A percentile compares a stretch with the other conserved stretches of the same genome.
phyloP scores from a whole-genome alignment of 805 yeast species.

The Ogataea pini region DNA sequence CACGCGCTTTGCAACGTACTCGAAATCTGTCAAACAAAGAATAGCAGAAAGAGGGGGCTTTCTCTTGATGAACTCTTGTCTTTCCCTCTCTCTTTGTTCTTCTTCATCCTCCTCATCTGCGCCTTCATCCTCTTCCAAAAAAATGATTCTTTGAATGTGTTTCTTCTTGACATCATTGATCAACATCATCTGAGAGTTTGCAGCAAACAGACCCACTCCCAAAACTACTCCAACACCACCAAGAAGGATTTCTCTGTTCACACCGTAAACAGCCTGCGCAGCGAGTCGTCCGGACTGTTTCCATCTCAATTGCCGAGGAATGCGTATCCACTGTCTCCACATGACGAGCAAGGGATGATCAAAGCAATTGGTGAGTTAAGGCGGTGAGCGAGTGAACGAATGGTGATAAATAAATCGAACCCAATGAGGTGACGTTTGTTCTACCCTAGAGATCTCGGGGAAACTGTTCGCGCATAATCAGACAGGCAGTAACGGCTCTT shows the following conservation, averaged over 20 bases:
- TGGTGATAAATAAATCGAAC: not conserved
- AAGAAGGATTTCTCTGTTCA: not conserved
- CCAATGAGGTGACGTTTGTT: not conserved
- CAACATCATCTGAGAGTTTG: constrained; percentile 3
- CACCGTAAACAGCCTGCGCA: not conserved
- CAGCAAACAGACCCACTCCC: constrained; percentile 1
- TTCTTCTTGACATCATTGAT: constrained; percentile 22
- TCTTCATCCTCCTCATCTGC: constrained; percentile 30
- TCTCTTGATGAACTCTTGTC: constrained; percentile 41
- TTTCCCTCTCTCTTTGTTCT: constrained; percentile 38
- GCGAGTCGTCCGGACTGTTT: not conserved
- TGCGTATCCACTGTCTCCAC: constrained; percentile 1
- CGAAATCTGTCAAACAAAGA: constrained; percentile 81
- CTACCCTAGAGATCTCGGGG: constrained; percentile 3
- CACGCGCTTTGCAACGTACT: constrained; percentile 75
- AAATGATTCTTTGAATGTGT: constrained; percentile 21
- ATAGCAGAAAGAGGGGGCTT: constrained; percentile 72
- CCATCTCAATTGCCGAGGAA: not conserved
- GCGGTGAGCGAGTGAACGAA: too few species aligned
- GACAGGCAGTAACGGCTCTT: constrained; percentile 1
- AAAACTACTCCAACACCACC: constrained; percentile 10
- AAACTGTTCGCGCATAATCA: not conserved
- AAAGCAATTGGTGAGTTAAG: too few species aligned
- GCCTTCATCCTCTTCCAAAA: constrained; percentile 30
- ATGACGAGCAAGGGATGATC: not conserved